These are phyloP conservation scores for Capronia epimyces DNA, from an alignment of 2,329 filamentous ascomycete species.

Conservation along the genomic window DNA sequence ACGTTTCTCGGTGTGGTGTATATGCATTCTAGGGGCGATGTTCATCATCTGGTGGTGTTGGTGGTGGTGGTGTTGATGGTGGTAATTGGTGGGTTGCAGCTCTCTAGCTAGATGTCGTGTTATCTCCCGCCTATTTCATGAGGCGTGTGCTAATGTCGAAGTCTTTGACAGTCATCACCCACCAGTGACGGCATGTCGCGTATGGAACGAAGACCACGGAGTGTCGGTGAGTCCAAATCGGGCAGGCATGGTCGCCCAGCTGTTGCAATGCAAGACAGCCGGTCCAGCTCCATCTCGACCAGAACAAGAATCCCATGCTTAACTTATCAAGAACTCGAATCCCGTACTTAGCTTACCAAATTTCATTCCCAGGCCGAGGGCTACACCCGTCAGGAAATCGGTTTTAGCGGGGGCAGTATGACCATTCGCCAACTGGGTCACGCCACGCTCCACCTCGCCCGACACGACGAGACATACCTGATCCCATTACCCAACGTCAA, in stretches of 20 bases:
- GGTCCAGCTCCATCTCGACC: background rate
- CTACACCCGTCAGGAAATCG: slow-evolving; percentile 27
- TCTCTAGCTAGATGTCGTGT: background rate
- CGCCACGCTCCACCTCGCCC: slow-evolving; percentile 19
- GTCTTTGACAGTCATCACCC: slow-evolving; percentile 23
- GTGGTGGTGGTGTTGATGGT: too few relatives aligned
- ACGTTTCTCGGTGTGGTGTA: too few relatives aligned
- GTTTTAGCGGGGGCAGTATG: slow-evolving; percentile 21
- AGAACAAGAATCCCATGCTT: background rate
- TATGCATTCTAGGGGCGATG: too few relatives aligned
- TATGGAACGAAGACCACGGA: slow-evolving; percentile 27
- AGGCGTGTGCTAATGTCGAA: background rate
- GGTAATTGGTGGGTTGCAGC: too few relatives aligned
- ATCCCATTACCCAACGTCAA: slow-evolving; percentile 26
- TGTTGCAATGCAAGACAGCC: too few relatives aligned
- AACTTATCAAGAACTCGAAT: too few relatives aligned
- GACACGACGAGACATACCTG: slow-evolving; percentile 25
- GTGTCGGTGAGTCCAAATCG: slow-evolving; percentile 16
- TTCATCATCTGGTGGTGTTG: too few relatives aligned
- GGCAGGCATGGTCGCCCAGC: too few relatives aligned
- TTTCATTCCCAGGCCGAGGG: slow-evolving; percentile 21
- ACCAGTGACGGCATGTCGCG: slow-evolving; percentile 27
- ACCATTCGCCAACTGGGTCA: slow-evolving; percentile 26
- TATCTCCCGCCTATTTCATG: background rate
- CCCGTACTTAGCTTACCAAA: background rate